Conservation (phyloP, 2,329 filamentous ascomycete genomes). For the Aspergillus sp. region DNA sequence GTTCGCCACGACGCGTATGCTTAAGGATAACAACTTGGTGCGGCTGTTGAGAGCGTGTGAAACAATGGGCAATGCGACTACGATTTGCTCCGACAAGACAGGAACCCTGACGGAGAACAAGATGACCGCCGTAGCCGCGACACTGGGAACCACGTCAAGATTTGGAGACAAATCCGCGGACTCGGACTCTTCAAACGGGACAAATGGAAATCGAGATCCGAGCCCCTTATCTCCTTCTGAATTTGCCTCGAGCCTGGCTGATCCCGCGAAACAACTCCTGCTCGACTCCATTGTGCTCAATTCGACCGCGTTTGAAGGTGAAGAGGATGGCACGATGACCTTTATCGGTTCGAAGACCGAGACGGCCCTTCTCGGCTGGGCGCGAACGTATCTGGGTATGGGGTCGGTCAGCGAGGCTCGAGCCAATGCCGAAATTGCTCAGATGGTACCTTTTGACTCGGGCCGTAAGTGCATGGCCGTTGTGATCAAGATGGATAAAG, state of each 20-base stretch:
- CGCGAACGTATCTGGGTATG: slow-evolving; percentile 65
- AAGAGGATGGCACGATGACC: slow-evolving; percentile 56
- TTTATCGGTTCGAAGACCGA: slow-evolving; percentile 79
- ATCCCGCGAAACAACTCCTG: slow-evolving; percentile 56
- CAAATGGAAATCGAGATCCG: slow-evolving; percentile 1
- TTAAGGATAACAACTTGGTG: slow-evolving; percentile 63
- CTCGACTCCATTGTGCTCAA: slow-evolving; percentile 66
- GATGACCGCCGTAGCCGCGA: slow-evolving; percentile 61
- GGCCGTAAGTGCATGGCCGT: slow-evolving; percentile 68
- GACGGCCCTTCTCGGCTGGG: slow-evolving; percentile 70
- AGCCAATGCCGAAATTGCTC: slow-evolving; percentile 57
- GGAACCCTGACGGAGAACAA: slow-evolving; percentile 65
- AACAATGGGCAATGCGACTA: slow-evolving; percentile 65
- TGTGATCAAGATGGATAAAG: slow-evolving; percentile 56
- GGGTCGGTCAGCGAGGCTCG: slow-evolving; percentile 61
- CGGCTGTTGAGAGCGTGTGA: slow-evolving; percentile 60
- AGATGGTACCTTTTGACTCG: slow-evolving; percentile 61
- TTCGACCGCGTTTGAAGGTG: slow-evolving; percentile 68
- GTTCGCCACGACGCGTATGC: slow-evolving; percentile 63
- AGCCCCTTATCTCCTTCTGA: slow-evolving; percentile 54
- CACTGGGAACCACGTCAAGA: slow-evolving; percentile 47
- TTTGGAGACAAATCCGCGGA: slow-evolving; percentile 43
- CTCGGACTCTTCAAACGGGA: slow-evolving; percentile 23
- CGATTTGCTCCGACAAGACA: slow-evolving; percentile 66
- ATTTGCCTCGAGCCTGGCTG: slow-evolving; percentile 53